A percentile compares a stretch with the other conserved stretches of the same genome.
These are phyloP conservation scores for Leishmania mexicana DNA, from an alignment of 208 protist species.

Conservation along the genomic window DNA sequence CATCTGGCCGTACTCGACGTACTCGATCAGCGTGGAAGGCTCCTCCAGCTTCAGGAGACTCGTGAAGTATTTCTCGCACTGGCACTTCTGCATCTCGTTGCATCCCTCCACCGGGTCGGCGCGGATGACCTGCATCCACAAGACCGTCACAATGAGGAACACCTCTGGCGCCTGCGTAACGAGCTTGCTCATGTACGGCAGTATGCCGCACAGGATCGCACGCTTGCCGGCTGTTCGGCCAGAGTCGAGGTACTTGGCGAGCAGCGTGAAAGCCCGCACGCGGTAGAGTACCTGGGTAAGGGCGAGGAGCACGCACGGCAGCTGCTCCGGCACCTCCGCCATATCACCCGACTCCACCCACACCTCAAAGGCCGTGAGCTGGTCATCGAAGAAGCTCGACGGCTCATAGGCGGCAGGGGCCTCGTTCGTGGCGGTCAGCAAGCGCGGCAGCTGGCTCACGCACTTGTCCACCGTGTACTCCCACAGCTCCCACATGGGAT, in stretches of 20 bases:
- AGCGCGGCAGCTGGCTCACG: slow-evolving; percentile 90
- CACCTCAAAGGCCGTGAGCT: slow-evolving; percentile 99
- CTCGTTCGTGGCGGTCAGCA: slow-evolving; percentile 44
- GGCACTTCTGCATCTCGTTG: slow-evolving; percentile 56
- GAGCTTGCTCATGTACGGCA: slow-evolving; percentile 98
- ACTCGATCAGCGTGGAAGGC: slow-evolving; percentile 87
- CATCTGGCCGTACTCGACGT: slow-evolving; percentile 68
- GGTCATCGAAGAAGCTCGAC: slow-evolving; percentile 97
- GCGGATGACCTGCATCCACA: slow-evolving; percentile 89
- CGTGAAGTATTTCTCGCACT: slow-evolving; percentile 74
- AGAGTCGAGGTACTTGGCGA: slow-evolving; percentile 97
- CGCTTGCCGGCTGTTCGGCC: slow-evolving; percentile 96
- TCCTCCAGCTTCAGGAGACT: slow-evolving; percentile 70
- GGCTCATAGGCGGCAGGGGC: slow-evolving; percentile 60
- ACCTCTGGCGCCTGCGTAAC: slow-evolving; percentile 85
- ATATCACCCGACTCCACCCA: slow-evolving; percentile 96
- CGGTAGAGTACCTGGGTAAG: slow-evolving; percentile 93
- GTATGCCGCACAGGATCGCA: slow-evolving; percentile 96
- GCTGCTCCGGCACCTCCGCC: slow-evolving; percentile 93
- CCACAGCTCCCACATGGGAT: slow-evolving; percentile 97
- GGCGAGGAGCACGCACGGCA: slow-evolving; percentile 98
- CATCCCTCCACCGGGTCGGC: slow-evolving; percentile 59
- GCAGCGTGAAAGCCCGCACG: slow-evolving; percentile 94
- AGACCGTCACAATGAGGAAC: slow-evolving; percentile 73
- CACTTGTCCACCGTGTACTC: slow-evolving; percentile 94